Evolutionary conservation across 2,329 filamentous ascomycete genomes (phyloP).

Genomic region (Didymella exigua): DNA sequence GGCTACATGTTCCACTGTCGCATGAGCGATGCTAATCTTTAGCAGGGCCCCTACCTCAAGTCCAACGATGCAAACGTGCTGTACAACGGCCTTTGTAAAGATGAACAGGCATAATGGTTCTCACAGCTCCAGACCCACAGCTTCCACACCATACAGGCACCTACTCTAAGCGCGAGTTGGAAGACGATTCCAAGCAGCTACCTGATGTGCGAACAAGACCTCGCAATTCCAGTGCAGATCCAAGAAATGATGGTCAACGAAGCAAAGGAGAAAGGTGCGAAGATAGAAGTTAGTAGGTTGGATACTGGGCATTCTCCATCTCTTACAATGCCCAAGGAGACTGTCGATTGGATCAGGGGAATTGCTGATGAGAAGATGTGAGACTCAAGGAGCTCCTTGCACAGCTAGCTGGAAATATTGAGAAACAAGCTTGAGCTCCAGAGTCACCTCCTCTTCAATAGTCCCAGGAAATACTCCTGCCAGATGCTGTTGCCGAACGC

Average conservation of each 20-base stretch:
- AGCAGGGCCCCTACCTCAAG: background rate
- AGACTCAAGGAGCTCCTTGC: background rate
- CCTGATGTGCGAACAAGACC: constrained; percentile 47
- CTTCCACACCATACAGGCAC: constrained; percentile 32
- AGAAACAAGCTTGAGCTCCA: background rate
- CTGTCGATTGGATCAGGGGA: constrained; percentile 40
- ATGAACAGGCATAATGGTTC: constrained; percentile 31
- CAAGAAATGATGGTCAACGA: constrained; percentile 43
- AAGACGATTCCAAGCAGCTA: constrained; percentile 45
- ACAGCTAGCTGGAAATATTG: background rate
- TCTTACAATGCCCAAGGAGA: constrained; percentile 45
- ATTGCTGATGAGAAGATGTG: constrained; percentile 18
- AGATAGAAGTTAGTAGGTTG: constrained; percentile 40
- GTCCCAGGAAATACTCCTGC: no score
- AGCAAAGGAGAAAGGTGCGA: constrained; percentile 34
- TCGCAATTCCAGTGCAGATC: constrained; percentile 34
- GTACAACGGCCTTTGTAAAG: constrained; percentile 40
- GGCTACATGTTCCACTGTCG: background rate
- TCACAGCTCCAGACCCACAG: constrained; percentile 31
- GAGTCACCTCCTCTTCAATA: no score
- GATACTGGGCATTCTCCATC: constrained; percentile 52
- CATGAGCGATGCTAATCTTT: background rate
- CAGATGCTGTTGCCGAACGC: background rate
- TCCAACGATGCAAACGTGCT: constrained; percentile 20
- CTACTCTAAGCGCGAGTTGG: constrained; percentile 41